These are phyloP conservation scores for Trichoderma koningii DNA, from an alignment of 2,329 filamentous ascomycete species.

Conservation along the genomic window DNA sequence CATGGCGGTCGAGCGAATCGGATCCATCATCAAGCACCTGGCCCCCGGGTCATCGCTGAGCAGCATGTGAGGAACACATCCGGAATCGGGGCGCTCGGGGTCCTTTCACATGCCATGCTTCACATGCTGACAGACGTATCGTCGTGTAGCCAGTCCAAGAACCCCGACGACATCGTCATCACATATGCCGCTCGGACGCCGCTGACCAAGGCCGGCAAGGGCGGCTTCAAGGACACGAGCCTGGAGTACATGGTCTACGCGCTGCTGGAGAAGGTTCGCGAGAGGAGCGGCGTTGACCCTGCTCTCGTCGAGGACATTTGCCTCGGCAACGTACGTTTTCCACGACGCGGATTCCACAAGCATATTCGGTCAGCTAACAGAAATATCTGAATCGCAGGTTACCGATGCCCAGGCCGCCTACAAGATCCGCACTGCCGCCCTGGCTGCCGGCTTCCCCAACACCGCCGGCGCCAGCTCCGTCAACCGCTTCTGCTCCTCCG, in stretches of 20 bases:
- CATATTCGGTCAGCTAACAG: conserved; percentile 15
- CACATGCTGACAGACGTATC: conserved; percentile 25
- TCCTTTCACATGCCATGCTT: not conserved
- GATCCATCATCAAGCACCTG: conserved; percentile 84
- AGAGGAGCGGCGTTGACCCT: conserved; percentile 76
- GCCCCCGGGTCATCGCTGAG: conserved; percentile 71
- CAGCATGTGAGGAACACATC: conserved; percentile 66
- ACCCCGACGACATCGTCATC: conserved; percentile 94
- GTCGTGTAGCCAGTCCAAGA: conserved; percentile 74
- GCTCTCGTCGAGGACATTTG: conserved; percentile 85
- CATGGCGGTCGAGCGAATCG: conserved; percentile 85
- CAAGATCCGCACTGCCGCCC: conserved; percentile 82
- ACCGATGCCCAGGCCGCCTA: conserved; percentile 84
- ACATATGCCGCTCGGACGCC: conserved; percentile 89
- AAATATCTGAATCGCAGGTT: conserved; percentile 55
- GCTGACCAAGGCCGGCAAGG: conserved; percentile 84
- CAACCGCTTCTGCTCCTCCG: conserved; percentile 97
- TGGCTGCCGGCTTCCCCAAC: conserved; percentile 92
- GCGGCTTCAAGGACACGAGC: conserved; percentile 90
- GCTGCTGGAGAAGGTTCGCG: conserved; percentile 73
- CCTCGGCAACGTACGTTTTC: conserved; percentile 73
- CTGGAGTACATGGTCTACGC: conserved; percentile 86
- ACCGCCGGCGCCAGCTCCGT: conserved; percentile 78
- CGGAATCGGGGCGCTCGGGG: not conserved
- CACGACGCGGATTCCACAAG: not conserved